Percentiles rank a stretch among this genome's conserved stretches.
Conservation (phyloP, 2,329 filamentous ascomycete species). For the Purpureocillium lavendulum region DNA sequence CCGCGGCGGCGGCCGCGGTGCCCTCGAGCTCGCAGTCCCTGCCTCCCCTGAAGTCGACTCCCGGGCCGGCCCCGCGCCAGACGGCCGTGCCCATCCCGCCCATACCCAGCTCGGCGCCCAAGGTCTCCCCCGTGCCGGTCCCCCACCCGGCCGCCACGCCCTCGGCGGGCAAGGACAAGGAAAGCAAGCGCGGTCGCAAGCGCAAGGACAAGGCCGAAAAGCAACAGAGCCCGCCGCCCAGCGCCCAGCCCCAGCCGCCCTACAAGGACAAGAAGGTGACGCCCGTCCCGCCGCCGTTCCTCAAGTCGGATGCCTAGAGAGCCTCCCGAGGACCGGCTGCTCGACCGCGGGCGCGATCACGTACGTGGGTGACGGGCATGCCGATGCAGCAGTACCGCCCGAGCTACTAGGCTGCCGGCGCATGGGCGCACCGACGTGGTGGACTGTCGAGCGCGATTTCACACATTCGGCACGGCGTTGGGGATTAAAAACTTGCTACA, state of each 20-base stretch:
- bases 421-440: too few relatives aligned
- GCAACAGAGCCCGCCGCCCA: constrained; percentile 11
- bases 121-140: constrained; percentile 15
- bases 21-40: constrained; percentile 11
- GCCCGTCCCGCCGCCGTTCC: constrained; percentile 15
- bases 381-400: too few relatives aligned
- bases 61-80: constrained; percentile 17
- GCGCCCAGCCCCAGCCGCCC: constrained; percentile 6
- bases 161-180: constrained; percentile 16
- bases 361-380: too few relatives aligned
- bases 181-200: constrained; percentile 19
- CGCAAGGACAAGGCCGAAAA: constrained; percentile 13
- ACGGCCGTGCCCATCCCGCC: constrained; percentile 24
- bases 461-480: too few relatives aligned
- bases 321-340: not conserved
- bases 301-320: constrained; percentile 14
- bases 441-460: too few relatives aligned
- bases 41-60: constrained; percentile 16
- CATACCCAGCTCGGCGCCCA: constrained; percentile 21
- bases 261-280: constrained; percentile 13
- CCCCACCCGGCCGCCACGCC: constrained; percentile 13
- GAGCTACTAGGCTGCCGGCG: too few relatives aligned
- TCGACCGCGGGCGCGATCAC: not conserved
- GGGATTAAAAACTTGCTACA: too few relatives aligned
- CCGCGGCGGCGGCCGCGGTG: constrained; percentile 13